Evolutionary conservation across 495 filamentous ascomycete genomes (phyloP).

Genomic region (Penicillium riverlandense): DNA sequence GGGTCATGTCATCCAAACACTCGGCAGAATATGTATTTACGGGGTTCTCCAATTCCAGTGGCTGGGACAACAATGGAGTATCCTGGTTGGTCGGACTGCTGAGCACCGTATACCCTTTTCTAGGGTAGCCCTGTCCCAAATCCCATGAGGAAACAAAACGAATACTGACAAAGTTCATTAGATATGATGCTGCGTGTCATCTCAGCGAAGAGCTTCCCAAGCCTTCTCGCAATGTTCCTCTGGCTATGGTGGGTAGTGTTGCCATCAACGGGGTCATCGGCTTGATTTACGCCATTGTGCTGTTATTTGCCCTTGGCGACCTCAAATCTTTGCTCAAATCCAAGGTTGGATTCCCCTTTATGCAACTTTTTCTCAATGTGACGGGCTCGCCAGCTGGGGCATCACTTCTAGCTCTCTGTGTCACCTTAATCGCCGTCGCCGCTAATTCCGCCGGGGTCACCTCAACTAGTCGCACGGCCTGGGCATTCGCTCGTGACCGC

Average conservation of each 20-base stretch:
- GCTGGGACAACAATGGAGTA: conserved; percentile 15
- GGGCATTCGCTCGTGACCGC: conserved; percentile 16
- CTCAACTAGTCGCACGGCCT: conserved; percentile 17
- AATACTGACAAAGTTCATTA: background rate
- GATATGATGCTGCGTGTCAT: conserved; percentile 23
- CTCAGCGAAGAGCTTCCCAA: conserved; percentile 25
- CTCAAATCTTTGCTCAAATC: conserved; percentile 21
- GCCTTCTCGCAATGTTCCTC: conserved; percentile 27
- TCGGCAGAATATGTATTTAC: conserved; percentile 11
- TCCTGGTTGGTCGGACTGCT: conserved; percentile 17
- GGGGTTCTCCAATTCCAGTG: conserved; percentile 16
- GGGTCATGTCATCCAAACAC: conserved; percentile 14
- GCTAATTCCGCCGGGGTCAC: conserved; percentile 15
- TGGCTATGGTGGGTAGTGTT: conserved; percentile 36
- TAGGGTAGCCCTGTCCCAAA: conserved; percentile 1
- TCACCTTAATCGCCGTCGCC: conserved; percentile 11
- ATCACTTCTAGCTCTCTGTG: conserved; percentile 15
- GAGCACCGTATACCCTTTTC: conserved; percentile 17
- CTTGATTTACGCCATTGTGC: conserved; percentile 33
- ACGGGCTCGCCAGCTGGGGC: conserved; percentile 28
- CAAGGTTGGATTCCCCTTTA: conserved; percentile 35
- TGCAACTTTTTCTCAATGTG: conserved; percentile 34
- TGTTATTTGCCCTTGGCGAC: conserved; percentile 38
- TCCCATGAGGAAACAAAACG: background rate
- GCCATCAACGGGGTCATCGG: conserved; percentile 35